Evolutionary conservation across 1,284 basidiomycete genomes (phyloP).

Genomic region (Peniophora sp.): DNA sequence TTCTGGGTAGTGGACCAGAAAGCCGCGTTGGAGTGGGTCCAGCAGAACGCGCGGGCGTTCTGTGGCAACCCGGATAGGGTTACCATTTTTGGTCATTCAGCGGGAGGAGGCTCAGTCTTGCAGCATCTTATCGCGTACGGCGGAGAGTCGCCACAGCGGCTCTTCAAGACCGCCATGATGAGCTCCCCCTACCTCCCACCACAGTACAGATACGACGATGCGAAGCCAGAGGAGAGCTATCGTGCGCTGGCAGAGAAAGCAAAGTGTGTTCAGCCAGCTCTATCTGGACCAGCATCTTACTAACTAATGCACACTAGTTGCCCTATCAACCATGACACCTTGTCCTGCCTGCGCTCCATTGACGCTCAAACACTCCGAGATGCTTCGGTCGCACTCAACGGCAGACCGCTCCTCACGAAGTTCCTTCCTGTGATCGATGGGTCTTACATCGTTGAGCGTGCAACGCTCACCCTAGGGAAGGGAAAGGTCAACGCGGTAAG

Average conservation of each 20-base stretch:
- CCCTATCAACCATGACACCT: not conserved
- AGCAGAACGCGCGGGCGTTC: constrained; percentile 21
- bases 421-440: constrained; percentile 40
- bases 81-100: constrained; percentile 28
- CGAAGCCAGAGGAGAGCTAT: not conserved
- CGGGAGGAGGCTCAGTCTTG: constrained; percentile 25
- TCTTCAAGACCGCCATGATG: constrained; percentile 6
- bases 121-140: constrained; percentile 16
- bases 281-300: not conserved
- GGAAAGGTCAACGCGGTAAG: constrained; percentile 32
- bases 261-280: not conserved
- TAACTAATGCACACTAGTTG: not conserved
- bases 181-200: constrained; percentile 5
- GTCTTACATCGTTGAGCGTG: constrained; percentile 32
- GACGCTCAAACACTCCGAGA: constrained; percentile 22
- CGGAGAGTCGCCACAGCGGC: constrained; percentile 2
- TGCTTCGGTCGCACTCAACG: constrained; percentile 26
- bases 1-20: constrained; percentile 15
- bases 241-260: not conserved
- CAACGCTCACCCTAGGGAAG: constrained; percentile 26
- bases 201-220: constrained; percentile 1
- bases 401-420: constrained; percentile 26
- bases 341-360: constrained; percentile 18
- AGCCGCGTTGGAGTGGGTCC: constrained; percentile 22
- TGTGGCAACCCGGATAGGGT: constrained; percentile 25